phyloP scores from a whole-genome alignment of 2,329 filamentous ascomycete species.

The Sordariomycetes sp. region DNA sequence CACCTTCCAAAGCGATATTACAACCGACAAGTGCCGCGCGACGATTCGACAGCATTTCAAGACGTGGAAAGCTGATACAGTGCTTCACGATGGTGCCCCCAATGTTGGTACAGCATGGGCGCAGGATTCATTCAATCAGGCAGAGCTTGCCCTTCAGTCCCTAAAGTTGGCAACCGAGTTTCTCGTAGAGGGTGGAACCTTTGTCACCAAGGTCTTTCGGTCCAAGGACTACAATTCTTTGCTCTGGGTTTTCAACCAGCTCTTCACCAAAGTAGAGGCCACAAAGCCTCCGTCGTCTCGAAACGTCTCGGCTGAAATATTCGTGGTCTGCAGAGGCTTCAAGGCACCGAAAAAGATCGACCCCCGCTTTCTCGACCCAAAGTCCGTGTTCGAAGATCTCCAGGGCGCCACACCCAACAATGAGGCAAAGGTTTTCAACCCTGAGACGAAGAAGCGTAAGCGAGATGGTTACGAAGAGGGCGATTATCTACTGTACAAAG shows the following conservation, averaged over 20 bases:
- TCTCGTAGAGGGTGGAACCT: slow-evolving; percentile 76
- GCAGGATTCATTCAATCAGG: slow-evolving; percentile 96
- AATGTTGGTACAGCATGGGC: slow-evolving; percentile 98
- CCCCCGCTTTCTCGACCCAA: slow-evolving; percentile 82
- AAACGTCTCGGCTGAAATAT: slow-evolving; percentile 97
- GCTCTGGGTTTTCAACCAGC: slow-evolving; percentile 94
- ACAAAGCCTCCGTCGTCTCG: slow-evolving; percentile 94
- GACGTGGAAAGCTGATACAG: slow-evolving; percentile 91
- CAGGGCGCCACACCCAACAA: slow-evolving; percentile 81
- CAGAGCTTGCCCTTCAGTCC: slow-evolving; percentile 81
- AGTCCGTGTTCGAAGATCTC: slow-evolving; percentile 88
- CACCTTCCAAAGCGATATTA: slow-evolving; percentile 96
- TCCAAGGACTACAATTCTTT: slow-evolving; percentile 95
- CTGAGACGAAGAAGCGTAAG: slow-evolving; percentile 95
- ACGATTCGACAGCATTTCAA: slow-evolving; percentile 87
- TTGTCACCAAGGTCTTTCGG: slow-evolving; percentile 95
- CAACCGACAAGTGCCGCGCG: slow-evolving; percentile 87
- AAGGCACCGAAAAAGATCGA: slow-evolving; percentile 93
- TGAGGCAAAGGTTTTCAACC: slow-evolving; percentile 96
- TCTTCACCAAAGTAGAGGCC: slow-evolving; percentile 91
- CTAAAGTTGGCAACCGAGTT: slow-evolving; percentile 95
- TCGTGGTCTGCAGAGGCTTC: slow-evolving; percentile 91
- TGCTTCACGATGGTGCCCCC: slow-evolving; percentile 92
- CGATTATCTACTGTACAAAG: slow-evolving; percentile 87
- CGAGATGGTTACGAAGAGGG: slow-evolving; percentile 96